Base-by-base conservation (phyloP, 345 rosid genomes). In the Psidium friedrichsthalianum region DNA sequence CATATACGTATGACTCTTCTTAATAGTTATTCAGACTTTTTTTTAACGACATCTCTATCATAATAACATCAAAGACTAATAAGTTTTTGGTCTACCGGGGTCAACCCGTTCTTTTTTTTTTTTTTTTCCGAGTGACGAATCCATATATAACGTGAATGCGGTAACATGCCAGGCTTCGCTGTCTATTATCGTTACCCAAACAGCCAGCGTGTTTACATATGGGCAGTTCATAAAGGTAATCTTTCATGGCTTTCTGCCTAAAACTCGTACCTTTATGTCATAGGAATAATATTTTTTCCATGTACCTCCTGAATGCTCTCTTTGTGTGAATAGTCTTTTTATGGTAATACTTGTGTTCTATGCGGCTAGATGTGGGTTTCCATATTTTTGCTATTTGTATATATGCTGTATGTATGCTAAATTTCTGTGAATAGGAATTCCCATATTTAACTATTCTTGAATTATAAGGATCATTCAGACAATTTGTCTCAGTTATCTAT, bases 91-190 rank as follows among this genome's bases (percentile, higher is more conserved):
- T 52, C 83, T 51, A 51, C 15, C 11, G 83, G 83, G 56, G 25
- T 76, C 78, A 74, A 56, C 13, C 74, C 21, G 51, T n/a, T 27
- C 36, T 36, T 51, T 86, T 76, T 29, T 36, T 82, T 87, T 88
- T 91, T 82, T 89, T 85, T 90, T 25, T 94, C 95, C 96, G 99
- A 96, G 99, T 84, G 95, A 95, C 76, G 99, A 98, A 90, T 93
- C 99, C 69, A 91, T 98, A 82, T 98, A 98, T 88, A 98, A 91
- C 92, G 91, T 40, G 98, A 98, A 87, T 96, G 99, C 52, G 99
- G 99, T 86, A 98, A 98, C 90, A 98, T 93, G 99, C 99, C 99
- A 57, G 99, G 99, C 84, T 98, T 98, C 89, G 99, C 99, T 89
- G 99, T 98, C 64, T 96, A 96, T 87, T 98, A 98, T 88, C 91